Evolutionary conservation across 306 rosid species (phyloP), one percentile per base, ranked within the genome.

Genomic region (Canavalia gladiata): DNA sequence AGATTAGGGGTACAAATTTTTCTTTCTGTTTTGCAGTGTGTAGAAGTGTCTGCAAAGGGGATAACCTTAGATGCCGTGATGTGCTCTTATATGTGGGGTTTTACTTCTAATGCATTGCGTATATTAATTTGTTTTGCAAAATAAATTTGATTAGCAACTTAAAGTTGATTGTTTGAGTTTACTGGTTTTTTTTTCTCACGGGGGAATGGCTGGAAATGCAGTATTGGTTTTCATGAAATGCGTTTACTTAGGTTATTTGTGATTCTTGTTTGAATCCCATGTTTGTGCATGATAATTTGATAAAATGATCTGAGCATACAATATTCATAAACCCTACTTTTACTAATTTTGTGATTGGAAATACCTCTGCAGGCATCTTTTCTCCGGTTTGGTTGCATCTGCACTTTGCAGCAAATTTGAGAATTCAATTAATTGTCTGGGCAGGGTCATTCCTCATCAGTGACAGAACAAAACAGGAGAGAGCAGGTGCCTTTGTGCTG

Each of bases 281-380:
- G 30, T 49, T 57, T 85, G 25, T 81, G 46, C 39, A 5, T 58
- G 4, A 39, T 47, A 49, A 13, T 68, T 51, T 59, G 66, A 68
- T 13, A 42, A 80, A 71, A 29, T 52, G 43, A 64, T 71, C 41
- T 55, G 76, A 55, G 66, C 10, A 18, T 66, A 46, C 10, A 29
- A 31, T 73, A 35, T 37, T 31, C 41, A 30, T 30, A 51, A 6
- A 62, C 63, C 2, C 25, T 7, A 51, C 13, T 45, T 25, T 74
- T 31, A 41, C 62, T 84, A 8, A 25, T 78, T 18, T 74, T 33
- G 2, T 76, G 55, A 79, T 59, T 4, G 51, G 7, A 50, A 74
- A 34, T 71, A 47, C 11, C 28, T 79, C 84, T 78, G 80, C 89
- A 84, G 94, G 85, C 8, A 66, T 45, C 39, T 80, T 63, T 6